Conservation (phyloP, 805 yeast species). For the Candida sphagnicola region DNA sequence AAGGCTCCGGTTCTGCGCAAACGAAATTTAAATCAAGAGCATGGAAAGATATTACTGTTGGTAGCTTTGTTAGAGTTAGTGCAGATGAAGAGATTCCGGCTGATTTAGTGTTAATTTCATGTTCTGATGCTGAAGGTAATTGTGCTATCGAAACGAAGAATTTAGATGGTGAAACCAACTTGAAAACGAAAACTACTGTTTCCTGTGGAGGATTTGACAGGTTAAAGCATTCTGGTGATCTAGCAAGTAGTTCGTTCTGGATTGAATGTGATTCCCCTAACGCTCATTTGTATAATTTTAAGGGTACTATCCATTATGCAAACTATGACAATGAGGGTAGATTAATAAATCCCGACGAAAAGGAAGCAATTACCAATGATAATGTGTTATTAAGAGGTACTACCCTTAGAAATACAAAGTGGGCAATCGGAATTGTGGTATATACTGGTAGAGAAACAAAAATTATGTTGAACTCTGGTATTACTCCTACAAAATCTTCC, state of each 20-base stretch:
- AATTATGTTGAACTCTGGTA: constrained; percentile 74
- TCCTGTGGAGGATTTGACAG: constrained; percentile 44
- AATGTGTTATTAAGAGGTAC: constrained; percentile 71
- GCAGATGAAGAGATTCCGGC: constrained; percentile 81
- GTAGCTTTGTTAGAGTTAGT: constrained; percentile 67
- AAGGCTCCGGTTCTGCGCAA: constrained; percentile 2
- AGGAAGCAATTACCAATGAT: constrained; percentile 58
- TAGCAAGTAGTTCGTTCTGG: constrained; percentile 54
- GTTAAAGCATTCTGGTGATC: constrained; percentile 54
- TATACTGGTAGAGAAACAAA: constrained; percentile 76
- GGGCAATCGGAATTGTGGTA: constrained; percentile 72
- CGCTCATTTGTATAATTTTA: constrained; percentile 57
- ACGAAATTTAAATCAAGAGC: constrained; percentile 40
- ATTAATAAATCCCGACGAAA: constrained; percentile 31
- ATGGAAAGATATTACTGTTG: constrained; percentile 73
- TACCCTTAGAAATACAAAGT: constrained; percentile 67
- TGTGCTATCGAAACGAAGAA: constrained; percentile 80
- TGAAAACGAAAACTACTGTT: constrained; percentile 56
- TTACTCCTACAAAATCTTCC: constrained; percentile 70
- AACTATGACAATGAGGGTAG: constrained; percentile 28
- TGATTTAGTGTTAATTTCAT: constrained; percentile 58
- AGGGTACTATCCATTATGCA: constrained; percentile 60
- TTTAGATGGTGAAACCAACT: constrained; percentile 79
- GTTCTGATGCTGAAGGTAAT: constrained; percentile 65
- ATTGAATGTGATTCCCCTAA: constrained; percentile 75